Percentiles rank a stretch among this genome's conserved stretches.
Evolutionary conservation across 1,284 basidiomycete genomes (phyloP).

Genomic region (Ganoderma lingzhi): DNA sequence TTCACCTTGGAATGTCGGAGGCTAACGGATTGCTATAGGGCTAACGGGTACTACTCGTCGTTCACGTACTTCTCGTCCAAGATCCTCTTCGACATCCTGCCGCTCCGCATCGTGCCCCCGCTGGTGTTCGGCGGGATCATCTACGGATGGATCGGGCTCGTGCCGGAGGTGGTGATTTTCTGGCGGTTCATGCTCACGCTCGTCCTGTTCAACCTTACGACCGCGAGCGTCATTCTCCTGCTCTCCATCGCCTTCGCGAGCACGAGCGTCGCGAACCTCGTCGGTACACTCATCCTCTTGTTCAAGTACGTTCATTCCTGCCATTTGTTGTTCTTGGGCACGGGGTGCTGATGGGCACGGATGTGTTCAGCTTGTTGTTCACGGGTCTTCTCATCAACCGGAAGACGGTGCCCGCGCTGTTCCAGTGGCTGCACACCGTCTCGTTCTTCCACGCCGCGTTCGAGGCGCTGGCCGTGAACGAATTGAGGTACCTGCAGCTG

Average conservation of each 20-base stretch:
- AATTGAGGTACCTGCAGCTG: slow-evolving; percentile 92
- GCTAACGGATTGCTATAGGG: slow-evolving; percentile 45
- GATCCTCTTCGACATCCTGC: slow-evolving; percentile 96
- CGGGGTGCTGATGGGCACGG: not conserved
- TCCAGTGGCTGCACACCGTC: slow-evolving; percentile 89
- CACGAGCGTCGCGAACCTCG: slow-evolving; percentile 88
- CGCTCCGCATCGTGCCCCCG: slow-evolving; percentile 92
- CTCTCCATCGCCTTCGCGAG: slow-evolving; percentile 90
- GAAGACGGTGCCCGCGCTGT: slow-evolving; percentile 75
- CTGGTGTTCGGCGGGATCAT: slow-evolving; percentile 95
- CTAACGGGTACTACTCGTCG: slow-evolving; percentile 97
- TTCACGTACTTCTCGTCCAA: slow-evolving; percentile 97
- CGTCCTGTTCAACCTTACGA: slow-evolving; percentile 95
- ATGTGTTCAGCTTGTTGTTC: slow-evolving; percentile 81
- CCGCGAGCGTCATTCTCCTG: slow-evolving; percentile 90
- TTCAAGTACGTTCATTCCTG: slow-evolving; percentile 81
- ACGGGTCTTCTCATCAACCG: slow-evolving; percentile 96
- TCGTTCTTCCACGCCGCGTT: slow-evolving; percentile 99
- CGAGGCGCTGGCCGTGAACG: slow-evolving; percentile 95
- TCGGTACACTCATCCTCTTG: slow-evolving; percentile 96
- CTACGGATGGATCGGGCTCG: slow-evolving; percentile 93
- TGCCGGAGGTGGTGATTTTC: slow-evolving; percentile 88
- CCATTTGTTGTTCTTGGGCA: too few species aligned
- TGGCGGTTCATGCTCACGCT: slow-evolving; percentile 98
- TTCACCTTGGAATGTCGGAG: not conserved